phyloP scores from a whole-genome alignment of 257 asterid genomes.

The Hygrophila difformis region DNA sequence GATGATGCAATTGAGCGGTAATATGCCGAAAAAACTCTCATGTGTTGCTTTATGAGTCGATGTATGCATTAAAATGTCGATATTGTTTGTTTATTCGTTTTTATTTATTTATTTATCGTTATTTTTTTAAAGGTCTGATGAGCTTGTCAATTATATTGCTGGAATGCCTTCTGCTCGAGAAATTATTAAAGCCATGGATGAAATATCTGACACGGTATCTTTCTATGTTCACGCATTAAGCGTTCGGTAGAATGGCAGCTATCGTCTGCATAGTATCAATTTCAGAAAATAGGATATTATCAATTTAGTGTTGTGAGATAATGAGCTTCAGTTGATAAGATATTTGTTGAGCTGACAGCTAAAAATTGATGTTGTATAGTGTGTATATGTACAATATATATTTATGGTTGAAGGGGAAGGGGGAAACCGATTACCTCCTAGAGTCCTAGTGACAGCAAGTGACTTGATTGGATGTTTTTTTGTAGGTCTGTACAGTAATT shows the following conservation, averaged over 20 bases:
- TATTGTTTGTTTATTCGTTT: constrained; percentile 9
- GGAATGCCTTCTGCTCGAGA: constrained; percentile 79
- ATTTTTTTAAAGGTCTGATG: constrained; percentile 99
- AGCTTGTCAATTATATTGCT: constrained; percentile 56
- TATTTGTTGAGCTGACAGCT: background rate
- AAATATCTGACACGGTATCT: constrained; percentile 74
- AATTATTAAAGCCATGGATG: constrained; percentile 80
- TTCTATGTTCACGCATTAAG: background rate
- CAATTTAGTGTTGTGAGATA: background rate
- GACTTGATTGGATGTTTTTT: constrained; percentile 15
- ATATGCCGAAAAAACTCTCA: background rate
- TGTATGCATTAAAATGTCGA: background rate
- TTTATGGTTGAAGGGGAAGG: no score
- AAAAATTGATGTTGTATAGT: constrained; percentile 1
- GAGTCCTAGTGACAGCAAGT: no score
- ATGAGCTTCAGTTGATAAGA: background rate
- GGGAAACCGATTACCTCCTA: no score
- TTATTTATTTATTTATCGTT: no score
- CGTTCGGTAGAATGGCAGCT: background rate
- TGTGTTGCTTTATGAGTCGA: background rate
- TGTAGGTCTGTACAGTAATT: constrained; percentile 82
- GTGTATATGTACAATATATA: background rate
- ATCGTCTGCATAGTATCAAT: background rate
- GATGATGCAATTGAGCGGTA: constrained; percentile 90
- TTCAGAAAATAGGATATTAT: background rate